Evolutionary conservation across 78 protist genomes (phyloP), one percentile per base, ranked within the genome.

Genomic region (Tieghemostelium lacteum): DNA sequence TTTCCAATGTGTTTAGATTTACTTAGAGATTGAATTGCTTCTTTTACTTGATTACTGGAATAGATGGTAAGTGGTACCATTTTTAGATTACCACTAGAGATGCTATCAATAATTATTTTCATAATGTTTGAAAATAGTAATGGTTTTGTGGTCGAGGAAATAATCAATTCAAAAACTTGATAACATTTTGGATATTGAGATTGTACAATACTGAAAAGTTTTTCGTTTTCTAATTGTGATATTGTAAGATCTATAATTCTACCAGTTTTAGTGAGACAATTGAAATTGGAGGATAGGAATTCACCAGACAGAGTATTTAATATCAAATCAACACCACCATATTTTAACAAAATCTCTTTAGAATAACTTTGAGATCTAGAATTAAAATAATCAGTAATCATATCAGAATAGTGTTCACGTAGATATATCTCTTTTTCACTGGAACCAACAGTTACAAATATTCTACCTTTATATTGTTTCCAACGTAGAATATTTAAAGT

Each of bases 1-100:
- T 83, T 83, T 45, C 91, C 91, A 69, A 83, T 69, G 57, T 83
- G 91, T 37, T 67, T 63, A 17, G 78, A 19, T 36, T 83, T 72
- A 45, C 69, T 83, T 33, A 83, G 66, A 45, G 39, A 69, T 33
- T 83, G 78, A 45, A 83, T 83, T 3, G 91, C 91, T 45, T 45
- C 52, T 45, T 45, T 45, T 10, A 45, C 10, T 45, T 45, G 6
- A 12, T 6, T 6, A 45, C 10, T 45, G 6, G 52, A 20, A 45
- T 14, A 45, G n/a, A 12, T 6, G 6, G 52, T 45, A 45, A 45
- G 6, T 45, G 52, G 52, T 14, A 45, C 0, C 14, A 45, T 14
- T 14, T 45, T 45, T 45, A 45, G 10, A 12, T 45, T 45, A 45
- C 52, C 52, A 45, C 52, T 45, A n/a, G n/a, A n/a, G n/a, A n/a